These are phyloP conservation scores for Colletotrichum chrysophilum DNA, from an alignment of 2,329 filamentous ascomycete species.

Conservation along the genomic window DNA sequence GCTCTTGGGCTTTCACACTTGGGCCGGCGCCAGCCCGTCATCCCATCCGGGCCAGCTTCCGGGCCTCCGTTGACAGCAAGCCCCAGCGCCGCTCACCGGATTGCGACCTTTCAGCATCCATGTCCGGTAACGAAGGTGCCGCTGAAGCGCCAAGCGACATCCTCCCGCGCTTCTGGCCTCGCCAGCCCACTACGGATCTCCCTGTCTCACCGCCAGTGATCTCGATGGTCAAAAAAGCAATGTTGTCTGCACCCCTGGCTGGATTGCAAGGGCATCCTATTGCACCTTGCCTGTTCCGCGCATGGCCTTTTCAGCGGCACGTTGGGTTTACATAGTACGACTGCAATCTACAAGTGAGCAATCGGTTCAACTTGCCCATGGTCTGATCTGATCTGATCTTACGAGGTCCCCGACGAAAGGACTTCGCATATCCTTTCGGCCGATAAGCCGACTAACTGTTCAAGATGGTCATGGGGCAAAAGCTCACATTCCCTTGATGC, in stretches of 20 bases:
- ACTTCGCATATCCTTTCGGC: not conserved
- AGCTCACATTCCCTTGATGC: not conserved
- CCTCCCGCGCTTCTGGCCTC: not conserved
- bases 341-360: not conserved
- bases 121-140: not conserved
- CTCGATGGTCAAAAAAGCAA: constrained; percentile 9
- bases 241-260: constrained; percentile 5
- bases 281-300: not conserved
- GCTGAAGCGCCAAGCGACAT: not conserved
- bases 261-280: constrained; percentile 13
- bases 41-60: not conserved
- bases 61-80: not conserved
- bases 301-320: not conserved
- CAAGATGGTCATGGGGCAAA: not conserved
- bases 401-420: not conserved
- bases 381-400: not conserved
- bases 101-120: not conserved
- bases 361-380: not conserved
- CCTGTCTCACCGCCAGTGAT: constrained; percentile 15
- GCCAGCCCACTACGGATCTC: not conserved
- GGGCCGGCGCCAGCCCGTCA: not conserved
- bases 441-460: not conserved
- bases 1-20: not conserved
- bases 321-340: not conserved
- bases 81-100: not conserved